These are phyloP conservation scores for Rhododendron ferrugineum DNA, from an alignment of 148 eudicot genomes.

Conservation along the genomic window DNA sequence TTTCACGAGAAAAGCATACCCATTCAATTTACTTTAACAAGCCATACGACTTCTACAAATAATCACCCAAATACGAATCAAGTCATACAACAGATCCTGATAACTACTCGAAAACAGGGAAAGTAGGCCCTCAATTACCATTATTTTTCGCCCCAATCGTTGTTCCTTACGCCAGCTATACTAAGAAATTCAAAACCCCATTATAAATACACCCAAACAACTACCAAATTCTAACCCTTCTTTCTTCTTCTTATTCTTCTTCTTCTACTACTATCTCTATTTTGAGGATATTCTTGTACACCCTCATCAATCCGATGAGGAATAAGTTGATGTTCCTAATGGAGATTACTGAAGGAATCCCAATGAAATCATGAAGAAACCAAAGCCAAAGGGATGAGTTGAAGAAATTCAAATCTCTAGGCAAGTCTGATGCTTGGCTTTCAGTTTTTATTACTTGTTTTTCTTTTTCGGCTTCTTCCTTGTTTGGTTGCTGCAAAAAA, in stretches of 20 bases:
- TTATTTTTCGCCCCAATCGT: background rate
- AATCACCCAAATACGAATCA: too few relatives aligned
- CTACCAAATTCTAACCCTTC: background rate
- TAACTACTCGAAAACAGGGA: background rate
- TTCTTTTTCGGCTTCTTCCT: background rate
- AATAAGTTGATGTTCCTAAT: background rate
- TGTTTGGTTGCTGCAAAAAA: background rate
- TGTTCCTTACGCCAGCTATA: background rate
- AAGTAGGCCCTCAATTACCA: background rate
- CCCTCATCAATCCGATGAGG: background rate
- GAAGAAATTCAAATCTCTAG: background rate
- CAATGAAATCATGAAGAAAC: background rate
- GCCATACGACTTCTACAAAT: too few relatives aligned
- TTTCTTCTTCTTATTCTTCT: background rate
- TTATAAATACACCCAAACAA: background rate
- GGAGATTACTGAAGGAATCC: background rate
- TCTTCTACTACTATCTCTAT: background rate
- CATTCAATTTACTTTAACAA: too few relatives aligned
- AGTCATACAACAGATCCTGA: too few relatives aligned
- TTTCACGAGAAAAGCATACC: too few relatives aligned
- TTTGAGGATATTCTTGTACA: background rate
- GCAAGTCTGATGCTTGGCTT: slow-evolving; percentile 9
- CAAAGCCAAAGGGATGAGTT: slow-evolving; percentile 1
- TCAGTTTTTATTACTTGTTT: background rate
- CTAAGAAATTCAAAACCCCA: background rate